Percentiles rank a stretch among this genome's conserved stretches.
Conservation (phyloP, 2,329 filamentous ascomycete genomes). For the Fusarium torreyae region DNA sequence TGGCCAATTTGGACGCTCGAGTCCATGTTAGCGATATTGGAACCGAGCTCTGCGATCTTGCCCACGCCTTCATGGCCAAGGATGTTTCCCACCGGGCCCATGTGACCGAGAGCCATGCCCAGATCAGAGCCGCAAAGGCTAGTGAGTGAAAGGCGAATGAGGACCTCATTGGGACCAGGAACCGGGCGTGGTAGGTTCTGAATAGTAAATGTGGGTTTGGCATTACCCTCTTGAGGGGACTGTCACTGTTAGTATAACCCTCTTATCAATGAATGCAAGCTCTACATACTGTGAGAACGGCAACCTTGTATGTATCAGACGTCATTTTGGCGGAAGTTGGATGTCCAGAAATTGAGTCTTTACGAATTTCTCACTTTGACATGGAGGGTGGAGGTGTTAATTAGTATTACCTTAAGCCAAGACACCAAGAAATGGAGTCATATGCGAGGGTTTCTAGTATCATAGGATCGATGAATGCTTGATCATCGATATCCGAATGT, state of each 20-base stretch:
- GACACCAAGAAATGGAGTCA: background rate
- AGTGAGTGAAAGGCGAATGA: slow-evolving; percentile 55
- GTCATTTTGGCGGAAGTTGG: slow-evolving; percentile 5
- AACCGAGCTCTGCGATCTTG: slow-evolving; percentile 56
- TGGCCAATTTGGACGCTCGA: slow-evolving; percentile 50
- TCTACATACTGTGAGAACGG: slow-evolving; percentile 24
- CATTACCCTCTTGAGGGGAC: slow-evolving; percentile 27
- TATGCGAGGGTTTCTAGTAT: background rate
- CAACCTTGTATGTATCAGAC: slow-evolving; percentile 24
- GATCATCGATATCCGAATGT: background rate
- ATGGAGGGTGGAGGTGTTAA: slow-evolving; percentile 6
- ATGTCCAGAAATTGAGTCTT: background rate
- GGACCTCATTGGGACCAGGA: slow-evolving; percentile 47
- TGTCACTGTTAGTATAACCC: background rate
- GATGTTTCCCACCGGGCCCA: slow-evolving; percentile 55
- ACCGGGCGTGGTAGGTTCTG: slow-evolving; percentile 20
- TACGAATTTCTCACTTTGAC: background rate
- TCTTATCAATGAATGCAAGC: background rate
- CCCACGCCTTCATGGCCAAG: slow-evolving; percentile 64
- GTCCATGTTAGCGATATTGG: slow-evolving; percentile 48
- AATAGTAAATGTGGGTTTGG: slow-evolving; percentile 29
- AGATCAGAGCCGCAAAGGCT: slow-evolving; percentile 59
- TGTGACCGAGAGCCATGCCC: slow-evolving; percentile 55
- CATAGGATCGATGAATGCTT: background rate
- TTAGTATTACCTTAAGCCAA: background rate